Conservation (phyloP, 1,284 basidiomycete species). For the Macrocybe sp. region DNA sequence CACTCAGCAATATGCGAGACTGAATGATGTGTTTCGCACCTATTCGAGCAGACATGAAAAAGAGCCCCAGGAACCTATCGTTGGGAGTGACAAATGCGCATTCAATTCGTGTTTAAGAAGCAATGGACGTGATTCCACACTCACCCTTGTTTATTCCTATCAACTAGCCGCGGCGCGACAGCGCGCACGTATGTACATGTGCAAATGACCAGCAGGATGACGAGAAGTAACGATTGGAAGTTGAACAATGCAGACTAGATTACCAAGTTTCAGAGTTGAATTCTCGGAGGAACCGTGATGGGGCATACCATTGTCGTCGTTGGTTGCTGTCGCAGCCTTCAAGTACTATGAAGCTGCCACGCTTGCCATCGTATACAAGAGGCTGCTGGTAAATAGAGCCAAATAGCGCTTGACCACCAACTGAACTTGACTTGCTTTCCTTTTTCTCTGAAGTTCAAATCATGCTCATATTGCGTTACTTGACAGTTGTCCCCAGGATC, state of each 20-base stretch:
- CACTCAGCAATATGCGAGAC: neutral
- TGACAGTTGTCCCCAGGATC: too few species aligned
- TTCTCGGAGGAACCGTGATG: neutral
- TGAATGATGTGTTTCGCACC: slow-evolving; percentile 44
- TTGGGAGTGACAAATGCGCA: neutral
- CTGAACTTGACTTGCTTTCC: too few species aligned
- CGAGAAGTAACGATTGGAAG: slow-evolving; percentile 92
- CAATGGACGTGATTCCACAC: slow-evolving; percentile 21
- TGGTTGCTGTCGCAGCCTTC: neutral
- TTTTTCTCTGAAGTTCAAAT: too few species aligned
- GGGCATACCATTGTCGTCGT: slow-evolving; percentile 9
- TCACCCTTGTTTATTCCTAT: slow-evolving; percentile 93
- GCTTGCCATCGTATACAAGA: too few species aligned
- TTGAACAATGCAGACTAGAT: slow-evolving; percentile 93
- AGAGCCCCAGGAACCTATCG: slow-evolving; percentile 79
- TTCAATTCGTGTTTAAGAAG: slow-evolving; percentile 1
- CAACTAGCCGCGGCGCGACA: slow-evolving; percentile 84
- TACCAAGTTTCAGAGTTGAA: neutral
- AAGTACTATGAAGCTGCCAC: neutral
- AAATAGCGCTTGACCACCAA: too few species aligned
- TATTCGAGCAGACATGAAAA: slow-evolving; percentile 92
- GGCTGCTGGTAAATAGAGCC: too few species aligned
- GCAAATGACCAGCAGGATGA: slow-evolving; percentile 91
- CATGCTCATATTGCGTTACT: too few species aligned
- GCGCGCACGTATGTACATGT: slow-evolving; percentile 96